Conservation (phyloP, 2,329 filamentous ascomycete genomes). For the Decorospora gaudefroyi region DNA sequence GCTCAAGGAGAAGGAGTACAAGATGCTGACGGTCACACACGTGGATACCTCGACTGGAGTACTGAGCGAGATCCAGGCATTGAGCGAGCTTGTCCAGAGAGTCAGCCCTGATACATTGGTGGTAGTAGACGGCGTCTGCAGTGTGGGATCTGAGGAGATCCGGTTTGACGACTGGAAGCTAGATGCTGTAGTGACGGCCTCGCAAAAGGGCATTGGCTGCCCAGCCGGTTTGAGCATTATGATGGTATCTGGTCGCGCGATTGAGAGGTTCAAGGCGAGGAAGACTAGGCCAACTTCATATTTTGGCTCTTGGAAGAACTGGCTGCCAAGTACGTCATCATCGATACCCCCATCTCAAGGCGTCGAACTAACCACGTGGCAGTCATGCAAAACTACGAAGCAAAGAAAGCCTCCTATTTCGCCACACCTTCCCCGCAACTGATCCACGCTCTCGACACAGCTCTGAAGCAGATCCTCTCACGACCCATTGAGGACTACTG, state of each 20-base stretch:
- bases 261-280: slow-evolving; percentile 76
- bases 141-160: slow-evolving; percentile 93
- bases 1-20: slow-evolving; percentile 88
- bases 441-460: slow-evolving; percentile 87
- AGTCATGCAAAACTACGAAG: slow-evolving; percentile 99
- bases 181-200: slow-evolving; percentile 90
- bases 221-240: slow-evolving; percentile 93
- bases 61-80: slow-evolving; percentile 81
- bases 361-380: slow-evolving; percentile 22
- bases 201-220: slow-evolving; percentile 95
- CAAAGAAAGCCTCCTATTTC: slow-evolving; percentile 96
- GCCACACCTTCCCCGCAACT: slow-evolving; percentile 95
- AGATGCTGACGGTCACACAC: slow-evolving; percentile 91
- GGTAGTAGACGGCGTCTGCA: slow-evolving; percentile 95
- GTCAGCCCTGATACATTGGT: slow-evolving; percentile 91
- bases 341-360: neutral
- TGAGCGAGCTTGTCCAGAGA: slow-evolving; percentile 79
- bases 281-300: slow-evolving; percentile 84
- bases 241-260: slow-evolving; percentile 87
- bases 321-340: slow-evolving; percentile 72
- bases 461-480: slow-evolving; percentile 83
- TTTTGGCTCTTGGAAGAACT: slow-evolving; percentile 97
- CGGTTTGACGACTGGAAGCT: slow-evolving; percentile 93
- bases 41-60: slow-evolving; percentile 98
- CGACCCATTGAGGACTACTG: slow-evolving; percentile 81